Percentiles rank a stretch among this genome's conserved stretches.
Evolutionary conservation across 768 basidiomycete species (phyloP).

Genomic region (Tubosaeta sp.): DNA sequence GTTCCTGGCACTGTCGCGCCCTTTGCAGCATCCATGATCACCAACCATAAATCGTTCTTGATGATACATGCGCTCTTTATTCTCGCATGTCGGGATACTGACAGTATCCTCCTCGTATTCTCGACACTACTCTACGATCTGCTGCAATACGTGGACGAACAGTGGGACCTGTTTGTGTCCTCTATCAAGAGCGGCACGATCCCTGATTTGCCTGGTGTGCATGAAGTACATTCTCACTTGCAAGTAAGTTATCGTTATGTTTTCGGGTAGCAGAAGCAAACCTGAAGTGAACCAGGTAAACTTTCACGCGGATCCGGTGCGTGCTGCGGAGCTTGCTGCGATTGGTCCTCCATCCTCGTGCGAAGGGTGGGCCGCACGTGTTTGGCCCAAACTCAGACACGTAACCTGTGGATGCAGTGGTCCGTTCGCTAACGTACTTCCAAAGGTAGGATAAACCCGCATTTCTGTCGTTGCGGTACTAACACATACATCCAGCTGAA

Average conservation of each 20-base stretch:
- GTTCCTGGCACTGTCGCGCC: conserved; percentile 1
- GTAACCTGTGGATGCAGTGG: neutral
- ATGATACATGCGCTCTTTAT: too few relatives aligned
- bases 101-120: too few relatives aligned
- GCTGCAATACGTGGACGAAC: neutral
- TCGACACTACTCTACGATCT: conserved; percentile 1
- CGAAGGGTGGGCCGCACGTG: conserved; percentile 4
- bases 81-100: too few relatives aligned
- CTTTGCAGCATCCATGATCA: conserved; percentile 2
- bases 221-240: conserved; percentile 3
- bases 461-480: too few relatives aligned
- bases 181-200: conserved; percentile 3
- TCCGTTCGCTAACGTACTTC: too few relatives aligned
- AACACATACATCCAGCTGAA: too few relatives aligned
- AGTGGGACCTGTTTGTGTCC: conserved; percentile 3
- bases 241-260: neutral
- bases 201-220: conserved; percentile 7
- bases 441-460: too few relatives aligned
- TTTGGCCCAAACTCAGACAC: neutral
- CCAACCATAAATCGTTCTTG: neutral
- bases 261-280: neutral
- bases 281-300: neutral
- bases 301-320: neutral
- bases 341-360: conserved; percentile 4
- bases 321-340: conserved; percentile 3